Conservation (phyloP, 129 eudicot species). For the Sambucus nigra region DNA sequence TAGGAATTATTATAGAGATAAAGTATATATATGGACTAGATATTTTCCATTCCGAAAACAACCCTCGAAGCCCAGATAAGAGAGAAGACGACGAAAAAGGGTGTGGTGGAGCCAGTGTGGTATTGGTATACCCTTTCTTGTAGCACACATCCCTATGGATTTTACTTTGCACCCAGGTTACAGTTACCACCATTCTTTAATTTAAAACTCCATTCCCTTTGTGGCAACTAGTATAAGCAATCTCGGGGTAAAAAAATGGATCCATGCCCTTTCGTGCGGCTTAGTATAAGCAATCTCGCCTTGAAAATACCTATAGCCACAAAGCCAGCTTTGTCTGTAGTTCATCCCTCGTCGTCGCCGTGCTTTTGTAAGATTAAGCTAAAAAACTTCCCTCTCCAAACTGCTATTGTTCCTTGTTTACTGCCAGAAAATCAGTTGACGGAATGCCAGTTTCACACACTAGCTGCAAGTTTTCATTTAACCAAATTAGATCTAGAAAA, state of each 20-base stretch:
- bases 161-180: background rate
- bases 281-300: constrained; percentile 37
- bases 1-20: background rate
- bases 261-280: constrained; percentile 63
- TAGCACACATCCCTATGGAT: constrained; percentile 8
- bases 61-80: background rate
- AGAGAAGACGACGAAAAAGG: background rate
- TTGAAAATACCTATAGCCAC: constrained; percentile 45
- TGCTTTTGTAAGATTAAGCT: constrained; percentile 63
- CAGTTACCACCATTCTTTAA: background rate
- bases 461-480: constrained; percentile 42
- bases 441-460: constrained; percentile 15
- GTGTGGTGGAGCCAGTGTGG: constrained; percentile 3
- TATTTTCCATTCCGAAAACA: background rate
- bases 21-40: background rate
- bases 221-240: no score
- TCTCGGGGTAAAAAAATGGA: constrained; percentile 24
- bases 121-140: background rate
- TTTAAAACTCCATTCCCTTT: background rate
- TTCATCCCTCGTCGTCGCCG: constrained; percentile 55
- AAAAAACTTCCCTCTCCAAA: constrained; percentile 37
- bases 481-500: constrained; percentile 39
- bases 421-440: constrained; percentile 20
- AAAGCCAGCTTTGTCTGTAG: constrained; percentile 38
- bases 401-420: constrained; percentile 34